Base-by-base conservation (phyloP, 805 yeast genomes). In the Ogataea henricii region DNA sequence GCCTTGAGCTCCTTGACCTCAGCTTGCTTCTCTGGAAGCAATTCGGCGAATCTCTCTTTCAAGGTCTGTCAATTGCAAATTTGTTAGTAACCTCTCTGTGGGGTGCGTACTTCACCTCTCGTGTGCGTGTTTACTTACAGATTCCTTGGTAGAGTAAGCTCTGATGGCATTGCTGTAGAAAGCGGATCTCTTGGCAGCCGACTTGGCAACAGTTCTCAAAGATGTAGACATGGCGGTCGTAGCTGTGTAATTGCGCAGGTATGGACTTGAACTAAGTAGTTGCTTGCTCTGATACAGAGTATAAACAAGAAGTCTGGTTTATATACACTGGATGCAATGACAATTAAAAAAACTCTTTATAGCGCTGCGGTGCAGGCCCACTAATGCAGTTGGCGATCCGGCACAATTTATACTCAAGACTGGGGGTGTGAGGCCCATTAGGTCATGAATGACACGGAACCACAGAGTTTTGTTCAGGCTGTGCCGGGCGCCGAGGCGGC, bases 21-120 rank as follows among this genome's bases (percentile, higher is more conserved):
- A 71, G 89, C 97, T 60, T 87, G 87, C 77, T 88, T 88, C 64
- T 81, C 90, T 58, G 98, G 98, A 69, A 91, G 81, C 58, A 89
- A 77, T 67, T 89, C 96, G 48, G 90, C 95, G 68, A 94, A 91
- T 69, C 96, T 85, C 73, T 94, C 96, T 74, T 94, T 94, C 63
- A 94, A 79, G 56, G 97, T 84, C 78, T 80, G 29, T n/a, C 8
- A 17, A 9, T 6, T 12, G 25, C 6, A 66, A 29, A 26, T 26
- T 41, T 43, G 38, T 45, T 43, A 34, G 27, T 35, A 21, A n/a
- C n/a, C n/a, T n/a, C n/a, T n/a, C n/a, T n/a, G n/a, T n/a, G n/a
- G n/a, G n/a, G n/a, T n/a, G n/a, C n/a, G n/a, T n/a, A n/a, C n/a
- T n/a, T n/a, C n/a, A 20, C 7, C 8, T 22, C 13, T 12, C 22